Evolutionary conservation across 1,284 basidiomycete genomes (phyloP).

Genomic region (Fomitopsis pinicola): DNA sequence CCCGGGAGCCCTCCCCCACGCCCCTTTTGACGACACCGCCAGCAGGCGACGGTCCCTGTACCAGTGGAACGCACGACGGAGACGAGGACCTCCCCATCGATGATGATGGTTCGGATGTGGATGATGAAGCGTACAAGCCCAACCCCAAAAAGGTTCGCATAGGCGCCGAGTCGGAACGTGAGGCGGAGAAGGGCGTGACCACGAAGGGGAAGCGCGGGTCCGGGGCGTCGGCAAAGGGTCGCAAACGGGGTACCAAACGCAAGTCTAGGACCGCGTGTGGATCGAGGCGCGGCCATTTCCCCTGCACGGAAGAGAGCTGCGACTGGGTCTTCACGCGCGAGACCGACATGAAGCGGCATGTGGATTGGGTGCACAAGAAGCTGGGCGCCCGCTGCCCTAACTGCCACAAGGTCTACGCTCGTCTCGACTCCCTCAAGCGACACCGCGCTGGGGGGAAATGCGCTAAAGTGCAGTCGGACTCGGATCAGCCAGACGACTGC

Average conservation of each 20-base stretch:
- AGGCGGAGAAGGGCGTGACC: background rate
- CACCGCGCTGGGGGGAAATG: background rate
- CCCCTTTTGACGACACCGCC: background rate
- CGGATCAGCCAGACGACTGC: no score
- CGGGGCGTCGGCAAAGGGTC: background rate
- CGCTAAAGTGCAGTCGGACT: background rate
- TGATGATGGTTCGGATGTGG: background rate
- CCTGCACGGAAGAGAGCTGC: background rate
- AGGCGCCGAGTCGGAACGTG: background rate
- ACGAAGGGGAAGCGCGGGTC: background rate
- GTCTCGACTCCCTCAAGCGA: background rate
- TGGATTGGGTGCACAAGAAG: background rate
- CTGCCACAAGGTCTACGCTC: background rate
- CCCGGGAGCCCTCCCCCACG: background rate
- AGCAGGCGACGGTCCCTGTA: background rate
- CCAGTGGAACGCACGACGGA: background rate
- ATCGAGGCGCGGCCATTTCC: background rate
- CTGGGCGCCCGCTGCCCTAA: background rate
- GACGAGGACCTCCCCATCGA: background rate
- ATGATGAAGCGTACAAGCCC: background rate
- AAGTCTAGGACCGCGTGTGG: background rate
- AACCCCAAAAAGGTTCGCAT: background rate
- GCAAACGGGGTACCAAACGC: background rate
- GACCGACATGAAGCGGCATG: slow-evolving; percentile 2
- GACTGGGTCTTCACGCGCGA: background rate